Evolutionary conservation across 2,329 filamentous ascomycete species (phyloP), one percentile per base, ranked within the genome.

Genomic region (Nemania bipapillata): DNA sequence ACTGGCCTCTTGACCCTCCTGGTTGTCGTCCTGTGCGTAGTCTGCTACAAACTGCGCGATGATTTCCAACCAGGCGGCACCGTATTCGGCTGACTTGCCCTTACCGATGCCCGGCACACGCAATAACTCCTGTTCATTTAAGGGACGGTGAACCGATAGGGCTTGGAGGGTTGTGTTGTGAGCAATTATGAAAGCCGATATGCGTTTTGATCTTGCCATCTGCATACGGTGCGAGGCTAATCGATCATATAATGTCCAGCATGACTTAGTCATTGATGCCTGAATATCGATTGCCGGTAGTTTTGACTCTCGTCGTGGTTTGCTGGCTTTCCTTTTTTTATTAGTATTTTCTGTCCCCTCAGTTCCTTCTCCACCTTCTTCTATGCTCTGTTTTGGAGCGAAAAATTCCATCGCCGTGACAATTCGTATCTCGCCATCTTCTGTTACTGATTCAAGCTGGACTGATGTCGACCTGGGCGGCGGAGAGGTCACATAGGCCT

Each of bases 401-500:
- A 54, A 66, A 15, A 69, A 69, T 0, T 65, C 52, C 1, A 40
- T 24, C 3, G 52, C 56, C 24, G 52, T 64, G 17, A 61, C 30
- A 12, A 60, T 24, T 32, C 4, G 37, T 37, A 49, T 26, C n/a
- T 63, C 57, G 24, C 63, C 66, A n/a, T 67, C 40, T 56, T 64
- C 52, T 11, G 45, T 55, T 7, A 63, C 32, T n/a, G 57, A 49
- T 17, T 69, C 63, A 2, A 71, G 66, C 37, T 52, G 58, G 8
- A 71, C 35, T 9, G 35, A n/a, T 17, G 28, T 47, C 24, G 53
- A 47, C 37, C 30, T 65, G 1, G 62, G 6, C n/a, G 12, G 9
- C 26, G 22, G 17, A n/a, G 63, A 65, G 30, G 63, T 49, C 17
- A 66, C 49, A 42, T 73, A 72, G 3, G 63, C 62, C 28, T 76